phyloP scores from a whole-genome alignment of 75 land plant species.

The Larix kaempferi region DNA sequence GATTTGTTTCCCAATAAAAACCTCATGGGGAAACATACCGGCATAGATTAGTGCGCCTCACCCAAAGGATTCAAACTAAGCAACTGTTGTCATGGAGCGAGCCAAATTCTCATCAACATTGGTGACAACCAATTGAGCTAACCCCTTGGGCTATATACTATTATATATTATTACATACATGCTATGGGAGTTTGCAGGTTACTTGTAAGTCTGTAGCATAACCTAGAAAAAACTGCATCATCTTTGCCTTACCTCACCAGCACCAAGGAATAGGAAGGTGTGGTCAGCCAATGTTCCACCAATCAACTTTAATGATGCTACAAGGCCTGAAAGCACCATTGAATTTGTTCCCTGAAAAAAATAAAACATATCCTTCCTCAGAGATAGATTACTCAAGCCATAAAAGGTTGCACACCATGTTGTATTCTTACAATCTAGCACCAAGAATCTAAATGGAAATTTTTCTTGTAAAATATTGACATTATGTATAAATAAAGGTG shows the following conservation, averaged over 20 bases:
- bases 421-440: not conserved
- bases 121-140: too few relatives aligned
- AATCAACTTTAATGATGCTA: constrained; percentile 62
- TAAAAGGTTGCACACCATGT: not conserved
- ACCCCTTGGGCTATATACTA: too few relatives aligned
- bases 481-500: not conserved
- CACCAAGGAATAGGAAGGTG: constrained; percentile 81
- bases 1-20: not conserved
- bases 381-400: not conserved
- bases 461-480: not conserved
- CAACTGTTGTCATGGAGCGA: too few relatives aligned
- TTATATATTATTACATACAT: not conserved
- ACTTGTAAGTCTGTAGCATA: not conserved
- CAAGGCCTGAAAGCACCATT: constrained; percentile 74
- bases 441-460: too few relatives aligned
- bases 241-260: constrained; percentile 71
- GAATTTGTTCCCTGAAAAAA: constrained; percentile 79
- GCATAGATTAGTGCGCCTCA: too few relatives aligned
- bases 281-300: constrained; percentile 81
- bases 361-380: not conserved
- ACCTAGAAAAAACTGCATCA: not conserved
- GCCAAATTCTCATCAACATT: too few relatives aligned
- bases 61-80: too few relatives aligned
- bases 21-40: too few relatives aligned
- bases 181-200: not conserved